Evolutionary conservation across 257 asterid species (phyloP).

Genomic region (Nicotiana undulata): DNA sequence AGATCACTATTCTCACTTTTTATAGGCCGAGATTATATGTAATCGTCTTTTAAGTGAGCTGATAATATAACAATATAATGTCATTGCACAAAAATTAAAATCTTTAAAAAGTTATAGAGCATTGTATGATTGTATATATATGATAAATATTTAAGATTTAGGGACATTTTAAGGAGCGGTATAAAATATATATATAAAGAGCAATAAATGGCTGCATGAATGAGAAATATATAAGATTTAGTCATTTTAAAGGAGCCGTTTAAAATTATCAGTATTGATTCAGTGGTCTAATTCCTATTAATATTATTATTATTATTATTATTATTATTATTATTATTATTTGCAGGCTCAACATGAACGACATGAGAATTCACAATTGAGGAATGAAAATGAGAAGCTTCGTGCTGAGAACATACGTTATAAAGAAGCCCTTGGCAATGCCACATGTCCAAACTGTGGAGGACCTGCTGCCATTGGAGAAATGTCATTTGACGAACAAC

Average conservation of each 20-base stretch:
- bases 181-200: neutral
- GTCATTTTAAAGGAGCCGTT: neutral
- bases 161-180: neutral
- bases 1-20: neutral
- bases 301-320: neutral
- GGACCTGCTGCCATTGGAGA: conserved; percentile 70
- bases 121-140: neutral
- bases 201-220: neutral
- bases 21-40: neutral
- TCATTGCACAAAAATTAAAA: neutral
- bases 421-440: conserved; percentile 57
- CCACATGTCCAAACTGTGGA: conserved; percentile 62
- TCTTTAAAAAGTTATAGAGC: neutral
- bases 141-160: too few species aligned
- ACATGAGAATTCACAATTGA: conserved; percentile 48
- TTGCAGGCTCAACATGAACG: conserved; percentile 68
- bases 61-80: neutral
- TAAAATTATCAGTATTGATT: neutral
- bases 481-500: conserved; percentile 69
- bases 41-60: neutral
- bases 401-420: conserved; percentile 55
- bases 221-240: too few species aligned
- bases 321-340: neutral
- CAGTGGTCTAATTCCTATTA: neutral
- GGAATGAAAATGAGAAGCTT: conserved; percentile 63